Conservation (phyloP, 1,139 yeast genomes). For the Spathaspora sp. region DNA sequence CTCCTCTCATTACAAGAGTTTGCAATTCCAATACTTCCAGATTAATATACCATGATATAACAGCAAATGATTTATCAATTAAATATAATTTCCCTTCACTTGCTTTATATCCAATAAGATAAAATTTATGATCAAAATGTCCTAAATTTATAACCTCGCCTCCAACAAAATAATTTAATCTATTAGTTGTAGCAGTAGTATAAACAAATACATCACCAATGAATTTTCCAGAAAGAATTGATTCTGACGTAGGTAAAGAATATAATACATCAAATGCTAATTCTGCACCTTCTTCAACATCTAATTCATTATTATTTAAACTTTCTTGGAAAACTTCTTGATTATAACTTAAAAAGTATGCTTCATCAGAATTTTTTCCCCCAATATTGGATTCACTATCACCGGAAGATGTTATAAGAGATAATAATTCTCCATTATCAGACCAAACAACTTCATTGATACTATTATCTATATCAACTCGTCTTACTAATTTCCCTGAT, state of each 20-base stretch:
- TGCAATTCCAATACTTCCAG: conserved; percentile 89
- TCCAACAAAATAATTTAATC: conserved; percentile 93
- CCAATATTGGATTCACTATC: conserved; percentile 23
- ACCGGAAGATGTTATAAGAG: conserved; percentile 60
- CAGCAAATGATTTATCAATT: conserved; percentile 85
- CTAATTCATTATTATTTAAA: conserved; percentile 54
- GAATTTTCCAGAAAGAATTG: conserved; percentile 87
- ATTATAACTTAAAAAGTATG: conserved; percentile 79
- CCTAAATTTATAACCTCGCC: conserved; percentile 90
- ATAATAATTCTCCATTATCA: conserved; percentile 85
- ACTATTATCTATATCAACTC: conserved; percentile 72
- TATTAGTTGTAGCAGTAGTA: conserved; percentile 76
- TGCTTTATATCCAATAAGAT: conserved; percentile 84
- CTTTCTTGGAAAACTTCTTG: conserved; percentile 68
- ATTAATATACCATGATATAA: conserved; percentile 79
- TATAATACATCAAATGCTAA: conserved; percentile 80
- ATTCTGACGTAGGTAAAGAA: conserved; percentile 70
- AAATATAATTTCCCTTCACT: conserved; percentile 82
- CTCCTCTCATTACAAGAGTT: conserved; percentile 93
- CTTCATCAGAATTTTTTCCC: conserved; percentile 50
- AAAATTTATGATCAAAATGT: conserved; percentile 88
- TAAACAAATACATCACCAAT: conserved; percentile 95
- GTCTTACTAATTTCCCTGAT: conserved; percentile 74
- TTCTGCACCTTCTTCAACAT: conserved; percentile 86
- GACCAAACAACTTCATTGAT: conserved; percentile 88